Base-by-base conservation (phyloP, 495 filamentous ascomycete genomes). In the Poronia punctata region DNA sequence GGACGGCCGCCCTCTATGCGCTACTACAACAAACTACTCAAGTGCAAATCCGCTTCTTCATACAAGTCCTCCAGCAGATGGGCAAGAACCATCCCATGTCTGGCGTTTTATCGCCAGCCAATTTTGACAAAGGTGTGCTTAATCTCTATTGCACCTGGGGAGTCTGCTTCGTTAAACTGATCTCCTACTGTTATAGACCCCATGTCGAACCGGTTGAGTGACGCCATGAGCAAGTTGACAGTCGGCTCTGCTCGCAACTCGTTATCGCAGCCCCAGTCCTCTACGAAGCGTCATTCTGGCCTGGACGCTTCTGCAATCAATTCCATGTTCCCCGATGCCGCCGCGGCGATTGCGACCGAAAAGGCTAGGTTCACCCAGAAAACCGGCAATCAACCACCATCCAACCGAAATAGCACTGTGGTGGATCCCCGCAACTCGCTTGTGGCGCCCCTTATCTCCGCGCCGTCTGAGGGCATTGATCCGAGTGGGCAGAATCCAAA, bases 41-140 rank as follows among this genome's bases (percentile, higher is more conserved):
- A 64, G 90, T 98, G 38, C 92, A 98, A 67, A 95, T 96, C 47
- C 83, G 93, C 34, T 98, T 98, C 71, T 98, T 98, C 68, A 97
- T 96, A 51, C 88, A 95, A 64, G 92, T 97, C 22, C 67, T 98
- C 53, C 87, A 97, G 70, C 90, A 97, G 61, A 98, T 98, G 93
- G 84, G 88, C 22, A 93, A 95, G 68, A 87, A 79, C 50, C 92
- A 97, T 63, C 92, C 92, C 17, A 95, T 97, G 85, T 95, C 93
- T 28, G 88, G 89, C 32, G 80, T 98, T 21, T 71, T 98, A 24
- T 97, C 92, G 15, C 92, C 92, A 8, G 86, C 94, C 20, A 96
- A 89, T 53, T 94, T 96, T 66, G 92, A 98, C 59, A 97, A 96
- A 68, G 90, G 89, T 90, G 61, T 41, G 71, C 47, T 22, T 23